phyloP scores from a whole-genome alignment of 768 basidiomycete genomes.

The Hirschioporus abietinus region DNA sequence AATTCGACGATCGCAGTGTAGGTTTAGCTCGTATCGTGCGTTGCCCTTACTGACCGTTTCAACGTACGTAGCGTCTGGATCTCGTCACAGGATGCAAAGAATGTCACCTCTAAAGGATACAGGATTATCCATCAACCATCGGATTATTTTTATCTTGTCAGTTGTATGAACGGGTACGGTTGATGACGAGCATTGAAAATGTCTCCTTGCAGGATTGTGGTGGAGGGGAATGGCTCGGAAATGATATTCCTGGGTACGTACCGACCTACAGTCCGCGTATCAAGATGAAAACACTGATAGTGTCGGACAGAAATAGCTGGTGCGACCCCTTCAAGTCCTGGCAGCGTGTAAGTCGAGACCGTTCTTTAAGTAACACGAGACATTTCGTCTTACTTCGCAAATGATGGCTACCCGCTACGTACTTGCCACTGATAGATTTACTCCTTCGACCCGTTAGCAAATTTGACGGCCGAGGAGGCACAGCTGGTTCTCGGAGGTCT shows the following conservation, averaged over 20 bases:
- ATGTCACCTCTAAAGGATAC: slow-evolving; percentile 42
- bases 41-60: slow-evolving; percentile 10
- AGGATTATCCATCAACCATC: slow-evolving; percentile 29
- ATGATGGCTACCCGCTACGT: slow-evolving; percentile 12
- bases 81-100: slow-evolving; percentile 53
- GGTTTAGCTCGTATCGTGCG: slow-evolving; percentile 5
- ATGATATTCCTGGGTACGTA: slow-evolving; percentile 36
- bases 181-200: slow-evolving; percentile 8
- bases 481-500: slow-evolving; percentile 66
- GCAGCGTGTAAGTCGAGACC: slow-evolving; percentile 36
- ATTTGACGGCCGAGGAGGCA: slow-evolving; percentile 40
- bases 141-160: slow-evolving; percentile 36
- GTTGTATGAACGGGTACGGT: slow-evolving; percentile 28
- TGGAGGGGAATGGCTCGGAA: slow-evolving; percentile 63
- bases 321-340: slow-evolving; percentile 79
- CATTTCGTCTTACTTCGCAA: background rate
- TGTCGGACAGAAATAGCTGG: slow-evolving; percentile 51
- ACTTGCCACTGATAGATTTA: slow-evolving; percentile 38
- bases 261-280: background rate
- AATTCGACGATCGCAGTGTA: slow-evolving; percentile 52
- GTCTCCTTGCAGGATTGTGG: slow-evolving; percentile 50
- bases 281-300: background rate
- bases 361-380: background rate
- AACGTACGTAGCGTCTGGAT: slow-evolving; percentile 53
- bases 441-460: slow-evolving; percentile 65